Percentiles rank a stretch among this genome's conserved stretches.
phyloP scores from a whole-genome alignment of 2,329 filamentous ascomycete genomes.

The Fusarium mangiferae region DNA sequence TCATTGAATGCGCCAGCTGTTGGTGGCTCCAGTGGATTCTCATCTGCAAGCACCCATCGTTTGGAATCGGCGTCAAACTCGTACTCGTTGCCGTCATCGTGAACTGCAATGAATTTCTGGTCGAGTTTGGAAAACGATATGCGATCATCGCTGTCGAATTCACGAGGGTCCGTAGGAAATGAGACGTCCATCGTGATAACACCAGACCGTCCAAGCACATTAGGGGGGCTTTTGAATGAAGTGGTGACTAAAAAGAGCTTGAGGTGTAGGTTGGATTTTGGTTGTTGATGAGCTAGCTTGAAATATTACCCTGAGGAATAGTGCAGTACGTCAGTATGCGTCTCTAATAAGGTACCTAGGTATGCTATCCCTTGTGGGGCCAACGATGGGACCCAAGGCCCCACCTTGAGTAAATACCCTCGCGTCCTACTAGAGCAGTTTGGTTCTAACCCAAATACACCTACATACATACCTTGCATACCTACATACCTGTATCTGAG shows the following conservation, averaged over 20 bases:
- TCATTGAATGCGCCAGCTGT: constrained; percentile 53
- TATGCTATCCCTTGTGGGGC: not conserved
- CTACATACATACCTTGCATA: not conserved
- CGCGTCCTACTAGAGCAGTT: not conserved
- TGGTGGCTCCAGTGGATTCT: constrained; percentile 54
- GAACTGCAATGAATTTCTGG: constrained; percentile 84
- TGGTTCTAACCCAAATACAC: not conserved
- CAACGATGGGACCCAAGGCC: not conserved
- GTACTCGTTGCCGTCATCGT: constrained; percentile 85
- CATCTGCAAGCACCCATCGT: constrained; percentile 78
- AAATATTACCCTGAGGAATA: constrained; percentile 27
- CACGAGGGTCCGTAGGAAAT: constrained; percentile 69
- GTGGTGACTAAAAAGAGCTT: not conserved
- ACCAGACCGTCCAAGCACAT: not conserved
- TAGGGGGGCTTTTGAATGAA: not conserved
- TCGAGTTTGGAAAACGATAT: constrained; percentile 89
- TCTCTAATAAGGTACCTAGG: not conserved
- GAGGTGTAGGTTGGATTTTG: constrained; percentile 6
- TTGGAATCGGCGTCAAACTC: constrained; percentile 78
- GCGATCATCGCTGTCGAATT: constrained; percentile 81
- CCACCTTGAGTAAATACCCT: not conserved
- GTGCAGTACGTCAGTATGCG: constrained; percentile 40
- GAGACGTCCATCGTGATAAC: constrained; percentile 46
- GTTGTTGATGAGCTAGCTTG: constrained; percentile 15
- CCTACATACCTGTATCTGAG: not conserved